phyloP scores from a whole-genome alignment of 2,329 filamentous ascomycete genomes.

The Venturia carpophila region DNA sequence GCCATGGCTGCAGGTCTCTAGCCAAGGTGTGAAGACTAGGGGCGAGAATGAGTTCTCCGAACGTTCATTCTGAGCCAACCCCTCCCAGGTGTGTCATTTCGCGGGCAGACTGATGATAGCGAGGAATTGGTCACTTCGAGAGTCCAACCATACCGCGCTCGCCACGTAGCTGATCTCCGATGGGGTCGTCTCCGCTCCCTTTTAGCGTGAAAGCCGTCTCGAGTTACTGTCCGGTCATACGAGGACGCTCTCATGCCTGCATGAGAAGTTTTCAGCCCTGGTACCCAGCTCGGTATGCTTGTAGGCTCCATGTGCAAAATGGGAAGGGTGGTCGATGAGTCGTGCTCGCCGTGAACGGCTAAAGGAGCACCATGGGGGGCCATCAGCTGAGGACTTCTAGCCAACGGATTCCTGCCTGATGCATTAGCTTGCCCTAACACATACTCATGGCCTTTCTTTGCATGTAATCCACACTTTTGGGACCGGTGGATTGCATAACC shows the following conservation, averaged over 20 bases:
- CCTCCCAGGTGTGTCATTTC: constrained; percentile 8
- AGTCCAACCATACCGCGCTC: constrained; percentile 37
- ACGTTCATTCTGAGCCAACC: constrained; percentile 3
- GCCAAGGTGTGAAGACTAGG: neutral
- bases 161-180: constrained; percentile 48
- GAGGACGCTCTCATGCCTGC: constrained; percentile 37
- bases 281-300: constrained; percentile 31
- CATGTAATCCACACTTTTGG: constrained; percentile 6
- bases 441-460: neutral
- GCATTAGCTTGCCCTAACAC: constrained; percentile 15
- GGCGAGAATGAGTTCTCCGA: neutral
- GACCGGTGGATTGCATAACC: constrained; percentile 11
- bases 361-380: constrained; percentile 25
- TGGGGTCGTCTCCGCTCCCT: constrained; percentile 38
- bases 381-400: constrained; percentile 23
- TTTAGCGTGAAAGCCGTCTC: constrained; percentile 37
- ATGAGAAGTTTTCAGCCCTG: constrained; percentile 37
- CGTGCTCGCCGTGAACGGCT: constrained; percentile 24
- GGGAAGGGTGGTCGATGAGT: constrained; percentile 35
- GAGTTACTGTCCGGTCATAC: constrained; percentile 39
- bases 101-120: constrained; percentile 6
- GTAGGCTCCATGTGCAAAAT: constrained; percentile 33
- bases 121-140: constrained; percentile 20
- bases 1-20: constrained; percentile 1
- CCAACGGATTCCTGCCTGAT: constrained; percentile 17